Evolutionary conservation across 148 eudicot genomes (phyloP), one percentile per base, ranked within the genome.

Genomic region (Dianthus caryophyllus): DNA sequence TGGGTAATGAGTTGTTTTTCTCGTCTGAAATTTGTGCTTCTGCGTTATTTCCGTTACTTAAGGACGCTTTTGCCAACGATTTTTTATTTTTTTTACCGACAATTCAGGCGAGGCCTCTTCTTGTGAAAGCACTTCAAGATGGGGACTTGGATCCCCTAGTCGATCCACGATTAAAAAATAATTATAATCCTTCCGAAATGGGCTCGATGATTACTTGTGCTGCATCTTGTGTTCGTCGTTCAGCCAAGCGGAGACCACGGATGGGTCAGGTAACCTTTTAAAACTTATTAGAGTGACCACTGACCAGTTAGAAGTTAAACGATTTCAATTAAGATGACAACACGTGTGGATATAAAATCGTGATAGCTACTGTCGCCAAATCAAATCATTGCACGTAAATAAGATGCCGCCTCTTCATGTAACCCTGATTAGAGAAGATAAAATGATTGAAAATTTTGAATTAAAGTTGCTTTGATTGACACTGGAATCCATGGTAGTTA

Each of bases 181-280:
- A 78, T 26, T 86, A 55, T 66, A 69, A 27, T 70, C 63, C 66
- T 12, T 68, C 68, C 14, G 88, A 86, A 79, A 78, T 86, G 82
- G 84, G 80, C 24, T 70, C 78, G 51, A 84, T 88, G 88, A 75
- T 82, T 24, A 78, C 85, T 20, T 86, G 85, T 56, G 91, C 87
- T 69, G 75, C 83, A 53, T 84, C 91, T 25, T 75, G 87, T 77
- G 77, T 84, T 18, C 90, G 91, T 33, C 91, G 86, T 78, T 84
- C 89, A 49, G 87, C 83, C 22, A 77, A 70, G 73, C 77, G 84
- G 70, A 79, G 96, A 31, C 91, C 96, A 41, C 69, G 66, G 22
- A 81, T 88, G 96, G 86, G 88, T 75, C 88, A 88, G 88, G 96
- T 88, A 75, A 41, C 44, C 41, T 15, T 67, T 44, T 21, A 49